Evolutionary conservation across 306 rosid genomes (phyloP).

Genomic region (Glycine tomentella): DNA sequence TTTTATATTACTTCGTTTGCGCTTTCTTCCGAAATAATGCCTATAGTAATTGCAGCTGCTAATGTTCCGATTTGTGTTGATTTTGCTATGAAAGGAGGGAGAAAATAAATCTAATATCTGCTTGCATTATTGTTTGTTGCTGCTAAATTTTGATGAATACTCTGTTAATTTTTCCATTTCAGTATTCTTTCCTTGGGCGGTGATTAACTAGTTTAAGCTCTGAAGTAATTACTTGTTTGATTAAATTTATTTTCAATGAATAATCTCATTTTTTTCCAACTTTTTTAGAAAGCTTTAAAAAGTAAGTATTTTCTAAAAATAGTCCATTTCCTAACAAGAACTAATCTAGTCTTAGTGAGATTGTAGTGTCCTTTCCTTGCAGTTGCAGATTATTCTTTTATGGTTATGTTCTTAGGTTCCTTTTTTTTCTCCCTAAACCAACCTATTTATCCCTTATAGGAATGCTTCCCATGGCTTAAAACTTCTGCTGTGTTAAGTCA

Average conservation of each 20-base stretch:
- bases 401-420: not conserved
- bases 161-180: constrained; percentile 15
- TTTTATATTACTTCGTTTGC: not conserved
- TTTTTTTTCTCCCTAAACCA: not conserved
- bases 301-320: not conserved
- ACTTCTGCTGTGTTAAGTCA: too few relatives aligned
- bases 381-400: not conserved
- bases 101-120: constrained; percentile 2
- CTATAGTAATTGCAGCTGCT: not conserved
- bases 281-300: too few relatives aligned
- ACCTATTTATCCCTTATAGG: not conserved
- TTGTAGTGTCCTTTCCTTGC: constrained; percentile 5
- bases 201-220: not conserved
- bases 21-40: not conserved
- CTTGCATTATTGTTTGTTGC: not conserved
- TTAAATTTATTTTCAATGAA: not conserved
- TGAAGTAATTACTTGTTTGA: not conserved
- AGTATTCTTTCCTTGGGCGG: not conserved
- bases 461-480: not conserved
- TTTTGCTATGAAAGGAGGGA: not conserved
- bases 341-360: not conserved
- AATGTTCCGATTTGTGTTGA: not conserved
- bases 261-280: not conserved
- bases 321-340: not conserved
- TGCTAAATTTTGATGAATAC: not conserved